Percentiles rank a stretch among this genome's conserved stretches.
phyloP scores from a whole-genome alignment of 306 rosid genomes.

The Purshia tridentata region DNA sequence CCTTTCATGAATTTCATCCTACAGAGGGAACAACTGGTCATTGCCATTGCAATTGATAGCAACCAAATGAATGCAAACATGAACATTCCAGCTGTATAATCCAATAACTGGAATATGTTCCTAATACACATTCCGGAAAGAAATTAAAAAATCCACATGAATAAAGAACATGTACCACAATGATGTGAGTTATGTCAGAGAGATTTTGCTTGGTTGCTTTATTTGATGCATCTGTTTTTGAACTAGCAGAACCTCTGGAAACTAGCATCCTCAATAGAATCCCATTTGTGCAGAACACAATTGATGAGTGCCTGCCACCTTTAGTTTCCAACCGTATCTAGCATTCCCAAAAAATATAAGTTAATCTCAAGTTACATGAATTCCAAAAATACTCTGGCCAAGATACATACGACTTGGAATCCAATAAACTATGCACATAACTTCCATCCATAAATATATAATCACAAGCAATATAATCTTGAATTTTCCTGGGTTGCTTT shows the following conservation, averaged over 20 bases:
- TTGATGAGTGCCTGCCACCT: slow-evolving; percentile 82
- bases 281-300: slow-evolving; percentile 91
- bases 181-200: slow-evolving; percentile 75
- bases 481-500: not conserved
- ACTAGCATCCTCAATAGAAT: slow-evolving; percentile 75
- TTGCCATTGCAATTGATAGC: not conserved
- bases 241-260: slow-evolving; percentile 40
- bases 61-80: not conserved
- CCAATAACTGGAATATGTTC: not conserved
- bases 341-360: slow-evolving; percentile 29
- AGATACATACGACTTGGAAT: slow-evolving; percentile 1
- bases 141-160: slow-evolving; percentile 14
- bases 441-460: not conserved
- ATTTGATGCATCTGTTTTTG: slow-evolving; percentile 23
- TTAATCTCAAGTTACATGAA: slow-evolving; percentile 9
- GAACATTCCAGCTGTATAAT: not conserved
- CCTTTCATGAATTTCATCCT: slow-evolving; percentile 99
- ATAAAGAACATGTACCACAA: slow-evolving; percentile 63
- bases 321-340: slow-evolving; percentile 87
- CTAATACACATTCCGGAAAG: not conserved
- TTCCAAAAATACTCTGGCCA: not conserved
- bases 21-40: slow-evolving; percentile 20
- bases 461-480: not conserved
- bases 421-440: not conserved
- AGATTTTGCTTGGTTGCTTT: slow-evolving; percentile 35